A percentile compares a stretch with the other conserved stretches of the same genome.
These are phyloP conservation scores for Pythium brachiatum DNA, from an alignment of 352 stramenopile species.

Conservation along the genomic window DNA sequence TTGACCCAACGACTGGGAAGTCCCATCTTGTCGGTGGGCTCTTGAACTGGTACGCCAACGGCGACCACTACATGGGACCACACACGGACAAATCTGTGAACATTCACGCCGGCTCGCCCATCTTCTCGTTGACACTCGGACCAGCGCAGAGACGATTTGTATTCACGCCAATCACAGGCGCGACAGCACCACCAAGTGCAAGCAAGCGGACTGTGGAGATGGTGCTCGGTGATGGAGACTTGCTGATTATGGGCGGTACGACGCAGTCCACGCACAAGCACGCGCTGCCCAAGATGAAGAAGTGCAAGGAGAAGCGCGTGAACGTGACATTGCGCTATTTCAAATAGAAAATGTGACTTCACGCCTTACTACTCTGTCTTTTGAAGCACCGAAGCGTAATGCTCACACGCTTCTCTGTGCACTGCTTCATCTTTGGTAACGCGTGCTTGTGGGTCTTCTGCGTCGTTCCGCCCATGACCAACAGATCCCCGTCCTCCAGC, in stretches of 20 bases:
- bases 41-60: constrained; percentile 84
- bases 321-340: constrained; percentile 58
- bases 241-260: constrained; percentile 80
- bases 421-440: constrained; percentile 67
- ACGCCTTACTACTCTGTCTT: neutral
- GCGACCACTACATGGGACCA: constrained; percentile 78
- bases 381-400: constrained; percentile 54
- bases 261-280: constrained; percentile 80
- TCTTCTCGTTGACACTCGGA: constrained; percentile 70
- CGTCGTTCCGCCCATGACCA: constrained; percentile 78
- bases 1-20: constrained; percentile 19
- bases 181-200: neutral
- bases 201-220: constrained; percentile 38
- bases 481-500: constrained; percentile 62
- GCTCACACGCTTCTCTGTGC: constrained; percentile 38
- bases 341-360: constrained; percentile 17
- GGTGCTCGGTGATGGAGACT: constrained; percentile 59
- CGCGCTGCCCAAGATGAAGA: constrained; percentile 69
- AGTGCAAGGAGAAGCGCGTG: constrained; percentile 38
- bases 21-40: constrained; percentile 30
- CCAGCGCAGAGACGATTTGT: constrained; percentile 61
- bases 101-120: constrained; percentile 47
- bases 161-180: constrained; percentile 35
- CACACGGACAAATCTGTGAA: constrained; percentile 71
- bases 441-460: constrained; percentile 79